Percentiles rank a stretch among this genome's conserved stretches.
phyloP scores from a whole-genome alignment of 495 filamentous ascomycete species.

The Talaromyces stipitatus region DNA sequence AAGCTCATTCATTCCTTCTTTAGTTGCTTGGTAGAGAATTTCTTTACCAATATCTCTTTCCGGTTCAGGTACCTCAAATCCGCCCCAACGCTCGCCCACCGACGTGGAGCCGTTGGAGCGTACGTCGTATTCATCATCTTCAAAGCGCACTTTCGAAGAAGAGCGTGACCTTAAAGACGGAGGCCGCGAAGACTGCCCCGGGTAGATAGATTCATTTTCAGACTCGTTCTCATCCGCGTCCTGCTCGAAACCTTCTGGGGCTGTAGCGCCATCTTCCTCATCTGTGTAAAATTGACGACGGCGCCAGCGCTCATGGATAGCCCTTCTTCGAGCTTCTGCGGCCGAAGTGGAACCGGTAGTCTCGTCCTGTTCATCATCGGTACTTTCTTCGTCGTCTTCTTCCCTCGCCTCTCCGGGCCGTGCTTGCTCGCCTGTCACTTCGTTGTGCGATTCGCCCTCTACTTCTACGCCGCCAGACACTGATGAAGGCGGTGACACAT shows the following conservation, averaged over 20 bases:
- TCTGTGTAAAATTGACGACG: constrained; percentile 71
- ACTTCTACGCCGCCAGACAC: neutral
- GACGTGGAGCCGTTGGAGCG: constrained; percentile 75
- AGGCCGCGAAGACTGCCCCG: constrained; percentile 33
- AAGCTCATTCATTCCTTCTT: constrained; percentile 87
- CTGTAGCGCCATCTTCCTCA: constrained; percentile 63
- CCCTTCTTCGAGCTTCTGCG: constrained; percentile 36
- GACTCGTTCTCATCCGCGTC: constrained; percentile 46
- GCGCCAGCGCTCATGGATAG: constrained; percentile 64
- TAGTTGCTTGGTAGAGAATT: constrained; percentile 80
- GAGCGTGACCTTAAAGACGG: constrained; percentile 66
- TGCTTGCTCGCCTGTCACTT: neutral
- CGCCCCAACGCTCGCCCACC: constrained; percentile 68
- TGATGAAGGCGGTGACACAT: neutral
- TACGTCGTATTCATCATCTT: constrained; percentile 71
- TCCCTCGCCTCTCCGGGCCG: constrained; percentile 13
- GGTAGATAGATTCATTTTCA: constrained; percentile 23
- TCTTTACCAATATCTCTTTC: constrained; percentile 82
- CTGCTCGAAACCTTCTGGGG: constrained; percentile 58
- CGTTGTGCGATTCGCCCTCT: neutral
- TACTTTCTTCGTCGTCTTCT: constrained; percentile 21
- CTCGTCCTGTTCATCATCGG: constrained; percentile 18
- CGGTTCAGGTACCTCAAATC: constrained; percentile 70
- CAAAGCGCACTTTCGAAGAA: constrained; percentile 78
- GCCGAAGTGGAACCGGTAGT: constrained; percentile 2